Conservation (phyloP, 2,329 filamentous ascomycete genomes). For the Daldinia sp. region DNA sequence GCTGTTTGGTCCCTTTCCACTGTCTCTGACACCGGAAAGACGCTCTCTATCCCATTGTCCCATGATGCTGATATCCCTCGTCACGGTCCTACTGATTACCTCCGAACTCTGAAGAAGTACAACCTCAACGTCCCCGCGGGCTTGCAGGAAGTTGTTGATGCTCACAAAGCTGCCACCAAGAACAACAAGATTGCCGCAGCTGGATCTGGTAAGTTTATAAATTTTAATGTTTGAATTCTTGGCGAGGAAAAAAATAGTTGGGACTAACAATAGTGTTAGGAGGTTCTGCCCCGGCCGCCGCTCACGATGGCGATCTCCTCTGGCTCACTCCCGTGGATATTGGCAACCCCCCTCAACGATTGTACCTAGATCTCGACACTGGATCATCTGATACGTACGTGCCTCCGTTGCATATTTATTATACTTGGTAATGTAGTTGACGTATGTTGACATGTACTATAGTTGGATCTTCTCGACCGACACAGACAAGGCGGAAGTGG, state of each 20-base stretch:
- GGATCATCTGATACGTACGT: slow-evolving; percentile 70
- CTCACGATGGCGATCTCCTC: slow-evolving; percentile 53
- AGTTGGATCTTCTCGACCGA: slow-evolving; percentile 65
- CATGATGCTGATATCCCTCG: slow-evolving; percentile 38
- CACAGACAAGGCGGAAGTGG: slow-evolving; percentile 55
- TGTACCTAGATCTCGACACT: slow-evolving; percentile 61
- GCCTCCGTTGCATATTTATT: slow-evolving; percentile 35
- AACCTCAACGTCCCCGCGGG: slow-evolving; percentile 44
- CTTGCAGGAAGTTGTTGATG: slow-evolving; percentile 42
- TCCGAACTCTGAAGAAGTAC: slow-evolving; percentile 47
- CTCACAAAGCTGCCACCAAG: slow-evolving; percentile 30
- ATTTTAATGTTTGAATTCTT: neutral
- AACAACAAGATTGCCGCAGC: slow-evolving; percentile 30
- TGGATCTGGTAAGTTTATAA: slow-evolving; percentile 25
- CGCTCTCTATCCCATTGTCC: slow-evolving; percentile 40
- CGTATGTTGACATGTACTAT: slow-evolving; percentile 13
- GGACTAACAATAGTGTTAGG: slow-evolving; percentile 42
- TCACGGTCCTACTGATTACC: slow-evolving; percentile 45
- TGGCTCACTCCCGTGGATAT: slow-evolving; percentile 56
- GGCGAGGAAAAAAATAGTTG: neutral
- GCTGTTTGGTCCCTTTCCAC: slow-evolving; percentile 25
- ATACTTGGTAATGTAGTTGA: neutral
- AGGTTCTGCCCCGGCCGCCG: slow-evolving; percentile 47
- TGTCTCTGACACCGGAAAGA: slow-evolving; percentile 30
- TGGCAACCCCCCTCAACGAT: slow-evolving; percentile 57